Conservation (phyloP, 768 basidiomycete genomes). For the Tricholoma terreum region DNA sequence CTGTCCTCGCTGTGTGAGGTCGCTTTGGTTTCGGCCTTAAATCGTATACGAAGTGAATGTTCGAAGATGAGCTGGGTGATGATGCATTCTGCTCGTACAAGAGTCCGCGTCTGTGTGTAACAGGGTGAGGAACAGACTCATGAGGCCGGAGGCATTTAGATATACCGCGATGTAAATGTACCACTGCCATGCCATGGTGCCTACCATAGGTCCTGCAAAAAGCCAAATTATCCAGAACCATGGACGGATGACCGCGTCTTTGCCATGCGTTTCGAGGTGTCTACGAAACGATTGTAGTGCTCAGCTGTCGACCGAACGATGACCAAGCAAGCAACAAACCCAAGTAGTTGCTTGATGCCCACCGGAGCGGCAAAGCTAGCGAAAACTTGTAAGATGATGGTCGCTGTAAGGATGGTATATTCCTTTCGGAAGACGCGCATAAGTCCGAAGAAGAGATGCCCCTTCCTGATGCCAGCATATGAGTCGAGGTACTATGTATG, state of each 20-base stretch:
- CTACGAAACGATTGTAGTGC: conserved; percentile 28
- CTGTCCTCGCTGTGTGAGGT: conserved; percentile 4
- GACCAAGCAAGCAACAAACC: conserved; percentile 20
- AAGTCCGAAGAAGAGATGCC: conserved; percentile 48
- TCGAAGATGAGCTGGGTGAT: conserved; percentile 42
- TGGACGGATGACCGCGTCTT: conserved; percentile 49
- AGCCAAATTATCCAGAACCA: conserved; percentile 67
- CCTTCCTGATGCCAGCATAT: conserved; percentile 33
- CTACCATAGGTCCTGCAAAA: conserved; percentile 44
- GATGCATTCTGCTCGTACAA: conserved; percentile 47
- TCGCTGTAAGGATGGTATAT: conserved; percentile 26
- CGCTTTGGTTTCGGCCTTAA: conserved; percentile 42
- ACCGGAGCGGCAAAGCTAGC: conserved; percentile 35
- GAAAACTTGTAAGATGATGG: conserved; percentile 25
- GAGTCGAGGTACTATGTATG: conserved; percentile 35
- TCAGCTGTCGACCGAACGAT: not conserved
- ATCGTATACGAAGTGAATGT: conserved; percentile 56
- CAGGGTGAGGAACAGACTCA: not conserved
- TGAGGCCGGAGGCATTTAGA: not conserved
- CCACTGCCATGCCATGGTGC: conserved; percentile 46
- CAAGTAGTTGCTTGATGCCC: conserved; percentile 40
- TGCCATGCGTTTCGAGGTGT: conserved; percentile 55
- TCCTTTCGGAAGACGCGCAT: conserved; percentile 36
- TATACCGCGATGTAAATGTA: conserved; percentile 49
- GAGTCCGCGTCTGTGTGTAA: conserved; percentile 37